Base-by-base conservation (phyloP, 2,329 filamentous ascomycete species). In the Fusarium irregulare region DNA sequence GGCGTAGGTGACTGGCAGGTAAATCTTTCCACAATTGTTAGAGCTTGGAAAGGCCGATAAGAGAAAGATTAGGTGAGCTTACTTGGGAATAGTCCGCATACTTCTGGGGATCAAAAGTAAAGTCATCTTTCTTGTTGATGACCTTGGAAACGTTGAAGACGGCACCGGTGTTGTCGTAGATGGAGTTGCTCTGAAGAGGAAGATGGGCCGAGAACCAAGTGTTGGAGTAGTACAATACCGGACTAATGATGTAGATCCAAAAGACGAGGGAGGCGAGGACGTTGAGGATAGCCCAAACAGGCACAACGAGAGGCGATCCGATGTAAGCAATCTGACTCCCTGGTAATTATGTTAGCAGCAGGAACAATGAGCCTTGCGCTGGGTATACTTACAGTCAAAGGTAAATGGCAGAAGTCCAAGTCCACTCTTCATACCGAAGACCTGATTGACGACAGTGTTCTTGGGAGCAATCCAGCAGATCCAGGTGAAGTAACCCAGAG, bases 41-140 rank as follows among this genome's bases (percentile, higher is more conserved):
- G 23, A 14, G n/a, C 2, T n/a, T 27, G 13, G 9, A 34, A 14
- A 14, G 6, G 18, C 18, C 30, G 1, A 25, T 5, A 16, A 8
- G 2, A 23, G 4, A 37, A 10, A 16, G n/a, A 10, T n/a, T 6
- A 23, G 8, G 14, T 30, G 8, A 3, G 44, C 73, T 58, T 50
- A 85, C 81, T 9, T 84, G 83, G 4, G 86, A 88, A 66, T 88
- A 88, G 2, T 76, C 77, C 11, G 79, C 73, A 68, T 88, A 88
- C n/a, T 84, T 83, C 18, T 78, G 76, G 30, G 79, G 72, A 63
- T 88, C 81, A 20, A 88, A 82, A 0, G 76, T 78, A 32, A 77
- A 79, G 34, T 80, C 77, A 0, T 77, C 57, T 11, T 81, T 80
- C 23, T 81, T 80, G 23, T 81, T 79, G 61, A 88, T 81, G 16